These are phyloP conservation scores for Fonsecaea nubica DNA, from an alignment of 2,329 filamentous ascomycete genomes.

Conservation along the genomic window DNA sequence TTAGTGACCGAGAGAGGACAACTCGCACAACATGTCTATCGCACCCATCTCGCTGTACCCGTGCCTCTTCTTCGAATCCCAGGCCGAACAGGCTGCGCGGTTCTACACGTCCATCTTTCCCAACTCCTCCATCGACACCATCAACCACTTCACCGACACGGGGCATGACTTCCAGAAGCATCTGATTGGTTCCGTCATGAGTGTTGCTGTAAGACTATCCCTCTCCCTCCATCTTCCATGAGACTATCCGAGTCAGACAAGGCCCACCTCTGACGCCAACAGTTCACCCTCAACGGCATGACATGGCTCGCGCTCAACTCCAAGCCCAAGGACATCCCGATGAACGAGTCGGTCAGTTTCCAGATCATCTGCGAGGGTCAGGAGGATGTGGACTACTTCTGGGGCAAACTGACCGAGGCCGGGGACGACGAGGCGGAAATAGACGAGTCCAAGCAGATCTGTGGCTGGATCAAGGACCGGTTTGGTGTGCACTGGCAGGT, in stretches of 20 bases:
- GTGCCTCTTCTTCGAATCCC: slow-evolving; percentile 41
- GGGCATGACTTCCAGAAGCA: slow-evolving; percentile 45
- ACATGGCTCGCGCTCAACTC: slow-evolving; percentile 55
- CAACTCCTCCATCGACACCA: slow-evolving; percentile 36
- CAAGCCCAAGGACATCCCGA: slow-evolving; percentile 48
- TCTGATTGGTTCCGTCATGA: slow-evolving; percentile 35
- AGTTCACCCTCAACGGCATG: slow-evolving; percentile 51
- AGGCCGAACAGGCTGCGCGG: slow-evolving; percentile 40
- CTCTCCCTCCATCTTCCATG: background rate
- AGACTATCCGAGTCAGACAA: background rate
- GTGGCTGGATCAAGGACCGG: slow-evolving; percentile 57
- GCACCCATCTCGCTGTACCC: slow-evolving; percentile 32
- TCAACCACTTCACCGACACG: slow-evolving; percentile 43
- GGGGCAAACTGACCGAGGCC: slow-evolving; percentile 51
- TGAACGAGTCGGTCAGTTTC: slow-evolving; percentile 53
- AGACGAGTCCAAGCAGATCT: slow-evolving; percentile 46
- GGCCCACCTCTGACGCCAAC: background rate
- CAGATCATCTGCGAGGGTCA: slow-evolving; percentile 55
- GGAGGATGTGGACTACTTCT: slow-evolving; percentile 58
- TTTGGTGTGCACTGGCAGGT: slow-evolving; percentile 59
- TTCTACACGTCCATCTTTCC: slow-evolving; percentile 40
- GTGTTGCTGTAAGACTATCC: slow-evolving; percentile 39
- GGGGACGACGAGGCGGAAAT: slow-evolving; percentile 43
- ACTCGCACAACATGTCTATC: slow-evolving; percentile 18
- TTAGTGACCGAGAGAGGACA: background rate